Evolutionary conservation across 257 asterid genomes (phyloP).

Genomic region (Coffea canephora): DNA sequence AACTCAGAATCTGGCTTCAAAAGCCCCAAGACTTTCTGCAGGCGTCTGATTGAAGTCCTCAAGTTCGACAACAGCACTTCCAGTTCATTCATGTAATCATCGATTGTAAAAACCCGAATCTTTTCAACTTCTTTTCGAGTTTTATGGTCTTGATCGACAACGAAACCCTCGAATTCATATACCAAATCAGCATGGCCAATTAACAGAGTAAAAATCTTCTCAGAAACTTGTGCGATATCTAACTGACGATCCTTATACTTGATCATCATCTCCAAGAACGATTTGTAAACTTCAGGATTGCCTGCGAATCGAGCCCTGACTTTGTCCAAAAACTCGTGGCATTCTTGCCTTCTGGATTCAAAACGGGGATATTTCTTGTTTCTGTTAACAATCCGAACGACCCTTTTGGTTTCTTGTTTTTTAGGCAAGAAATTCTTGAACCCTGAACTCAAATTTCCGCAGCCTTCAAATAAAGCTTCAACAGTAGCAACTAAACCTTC

Average conservation of each 20-base stretch:
- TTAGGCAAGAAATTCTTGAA: neutral
- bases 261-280: neutral
- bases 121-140: neutral
- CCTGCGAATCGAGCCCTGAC: neutral
- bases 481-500: neutral
- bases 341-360: neutral
- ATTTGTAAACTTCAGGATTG: neutral
- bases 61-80: neutral
- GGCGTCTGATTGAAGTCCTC: neutral
- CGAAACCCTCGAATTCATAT: neutral
- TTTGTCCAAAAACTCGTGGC: neutral
- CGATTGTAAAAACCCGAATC: neutral
- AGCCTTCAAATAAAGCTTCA: neutral
- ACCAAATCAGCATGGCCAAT: neutral
- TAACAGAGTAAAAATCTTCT: neutral
- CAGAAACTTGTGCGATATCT: neutral
- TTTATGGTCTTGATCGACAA: neutral
- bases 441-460: neutral
- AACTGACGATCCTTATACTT: neutral
- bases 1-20: neutral
- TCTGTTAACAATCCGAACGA: neutral
- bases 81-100: neutral
- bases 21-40: neutral
- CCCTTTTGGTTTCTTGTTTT: neutral
- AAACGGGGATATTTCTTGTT: neutral